Conservation (phyloP, 2,329 filamentous ascomycete species). For the Neospermospora avenae region DNA sequence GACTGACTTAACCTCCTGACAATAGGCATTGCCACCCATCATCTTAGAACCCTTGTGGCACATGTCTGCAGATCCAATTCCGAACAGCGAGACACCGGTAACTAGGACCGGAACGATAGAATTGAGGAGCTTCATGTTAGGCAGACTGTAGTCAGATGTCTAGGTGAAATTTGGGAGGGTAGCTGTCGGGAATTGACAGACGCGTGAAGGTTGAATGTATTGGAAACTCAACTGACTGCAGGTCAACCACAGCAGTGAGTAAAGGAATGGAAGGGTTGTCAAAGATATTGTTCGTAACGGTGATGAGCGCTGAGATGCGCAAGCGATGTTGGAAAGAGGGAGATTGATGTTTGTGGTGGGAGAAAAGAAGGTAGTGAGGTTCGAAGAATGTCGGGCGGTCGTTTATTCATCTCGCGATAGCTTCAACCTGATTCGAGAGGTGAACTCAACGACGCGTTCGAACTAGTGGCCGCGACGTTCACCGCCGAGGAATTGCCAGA, state of each 20-base stretch:
- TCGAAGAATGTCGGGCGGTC: not conserved
- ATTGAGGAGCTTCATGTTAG: not conserved
- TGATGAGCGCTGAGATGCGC: not conserved
- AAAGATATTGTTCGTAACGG: not conserved
- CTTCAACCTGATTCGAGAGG: not conserved
- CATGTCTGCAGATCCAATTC: slow-evolving; percentile 27
- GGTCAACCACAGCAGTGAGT: not conserved
- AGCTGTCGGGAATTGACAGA: not conserved
- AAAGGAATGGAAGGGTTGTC: not conserved
- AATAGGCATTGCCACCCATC: slow-evolving; percentile 61
- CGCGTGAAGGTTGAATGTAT: not conserved
- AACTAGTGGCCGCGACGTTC: not conserved
- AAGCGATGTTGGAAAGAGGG: not conserved
- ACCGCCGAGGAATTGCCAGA: not conserved
- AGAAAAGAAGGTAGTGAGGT: not conserved
- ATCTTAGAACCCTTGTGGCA: slow-evolving; percentile 33
- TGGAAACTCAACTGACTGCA: not conserved
- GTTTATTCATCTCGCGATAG: slow-evolving; percentile 5
- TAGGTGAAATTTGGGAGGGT: not conserved
- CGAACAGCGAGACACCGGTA: not conserved
- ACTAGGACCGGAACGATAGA: not conserved
- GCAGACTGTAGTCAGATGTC: not conserved
- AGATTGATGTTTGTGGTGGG: not conserved
- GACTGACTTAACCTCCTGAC: slow-evolving; percentile 61
- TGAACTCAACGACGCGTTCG: not conserved